These are phyloP conservation scores for Bipolaris cookei DNA, from an alignment of 2,329 filamentous ascomycete genomes.

Conservation along the genomic window DNA sequence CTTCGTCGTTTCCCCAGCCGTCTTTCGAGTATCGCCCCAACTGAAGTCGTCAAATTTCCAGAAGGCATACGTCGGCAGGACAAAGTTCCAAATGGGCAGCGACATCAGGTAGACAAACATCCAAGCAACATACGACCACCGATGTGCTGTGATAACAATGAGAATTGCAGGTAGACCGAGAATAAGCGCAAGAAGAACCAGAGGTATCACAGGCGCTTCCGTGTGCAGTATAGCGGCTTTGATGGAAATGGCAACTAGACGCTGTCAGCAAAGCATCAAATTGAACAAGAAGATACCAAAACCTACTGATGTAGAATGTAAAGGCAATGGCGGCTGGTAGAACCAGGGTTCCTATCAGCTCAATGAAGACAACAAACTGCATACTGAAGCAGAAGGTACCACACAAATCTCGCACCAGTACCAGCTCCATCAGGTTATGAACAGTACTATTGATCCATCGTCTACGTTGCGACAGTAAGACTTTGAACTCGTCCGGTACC, in stretches of 20 bases:
- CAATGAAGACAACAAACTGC: slow-evolving; percentile 98
- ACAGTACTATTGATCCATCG: slow-evolving; percentile 99
- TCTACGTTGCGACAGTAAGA: slow-evolving; percentile 90
- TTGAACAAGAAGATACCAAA: slow-evolving; percentile 32
- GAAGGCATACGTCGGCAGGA: slow-evolving; percentile 91
- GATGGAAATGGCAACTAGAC: slow-evolving; percentile 81
- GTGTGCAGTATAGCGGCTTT: slow-evolving; percentile 63
- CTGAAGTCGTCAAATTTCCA: slow-evolving; percentile 99
- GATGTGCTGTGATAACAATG: slow-evolving; percentile 92
- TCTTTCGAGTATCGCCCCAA: slow-evolving; percentile 98
- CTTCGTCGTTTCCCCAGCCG: slow-evolving; percentile 85
- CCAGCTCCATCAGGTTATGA: slow-evolving; percentile 97
- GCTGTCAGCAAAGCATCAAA: slow-evolving; percentile 34
- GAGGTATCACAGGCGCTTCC: slow-evolving; percentile 80
- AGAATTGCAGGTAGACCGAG: slow-evolving; percentile 90
- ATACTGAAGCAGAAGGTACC: slow-evolving; percentile 99
- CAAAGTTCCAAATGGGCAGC: slow-evolving; percentile 96
- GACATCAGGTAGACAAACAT: slow-evolving; percentile 96
- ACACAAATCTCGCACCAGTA: slow-evolving; percentile 93
- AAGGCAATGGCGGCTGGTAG: slow-evolving; percentile 96
- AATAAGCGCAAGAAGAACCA: slow-evolving; percentile 87
- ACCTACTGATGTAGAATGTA: slow-evolving; percentile 90
- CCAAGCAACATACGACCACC: slow-evolving; percentile 90
- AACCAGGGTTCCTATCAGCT: slow-evolving; percentile 91
- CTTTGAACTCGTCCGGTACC: slow-evolving; percentile 89